Base-by-base conservation (phyloP, 2,329 filamentous ascomycete genomes). In the Diaporthe vaccinii region DNA sequence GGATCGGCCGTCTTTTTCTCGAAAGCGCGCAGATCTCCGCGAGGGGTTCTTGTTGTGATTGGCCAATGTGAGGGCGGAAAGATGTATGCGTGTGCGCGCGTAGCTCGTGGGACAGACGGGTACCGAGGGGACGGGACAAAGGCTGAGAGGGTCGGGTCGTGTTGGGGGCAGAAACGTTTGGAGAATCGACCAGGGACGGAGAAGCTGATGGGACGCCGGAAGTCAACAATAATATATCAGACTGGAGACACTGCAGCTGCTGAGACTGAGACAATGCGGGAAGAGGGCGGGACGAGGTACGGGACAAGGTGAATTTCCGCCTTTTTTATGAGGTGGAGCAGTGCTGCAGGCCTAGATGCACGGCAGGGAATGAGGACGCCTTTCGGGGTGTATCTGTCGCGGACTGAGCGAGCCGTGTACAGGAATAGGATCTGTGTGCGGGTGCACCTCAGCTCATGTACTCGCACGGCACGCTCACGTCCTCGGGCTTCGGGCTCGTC, bases 301-400 rank as follows among this genome's bases (percentile, higher is more conserved):
- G 65, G 65, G 49, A 69, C 46, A 69, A 69, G 65, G 15, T 69
- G 65, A 69, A 69, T 69, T 49, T 69, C 65, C 14, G 65, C 22
- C 20, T 41, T 68, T 68, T 53, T 69, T 39, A 41, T 69, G 51
- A 20, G 49, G 65, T 69, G 65, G 65, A 55, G 65, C 65, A 36
- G 20, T 4, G 44, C 39, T 22, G 39, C 62, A 51, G 62, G 44
- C 62, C 41, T 51, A 22, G 62, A 36, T 67, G 62, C 5, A 22
- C 25, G 3, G 59, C n/a, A 31, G n/a, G 25, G 58, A 39, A 14
- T n/a, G 58, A 39, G n/a, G n/a, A 53, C n/a, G 49, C 49, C 49
- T 53, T 53, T 53, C 49, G 28, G 31, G 28, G 22, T 36, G 55
- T 58, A n/a, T 34, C 17, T 58, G 55, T 22, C 20, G 57, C n/a